A percentile compares a stretch with the other conserved stretches of the same genome.
Evolutionary conservation across 805 yeast genomes (phyloP).

Genomic region (Wickerhamiella dianesei): DNA sequence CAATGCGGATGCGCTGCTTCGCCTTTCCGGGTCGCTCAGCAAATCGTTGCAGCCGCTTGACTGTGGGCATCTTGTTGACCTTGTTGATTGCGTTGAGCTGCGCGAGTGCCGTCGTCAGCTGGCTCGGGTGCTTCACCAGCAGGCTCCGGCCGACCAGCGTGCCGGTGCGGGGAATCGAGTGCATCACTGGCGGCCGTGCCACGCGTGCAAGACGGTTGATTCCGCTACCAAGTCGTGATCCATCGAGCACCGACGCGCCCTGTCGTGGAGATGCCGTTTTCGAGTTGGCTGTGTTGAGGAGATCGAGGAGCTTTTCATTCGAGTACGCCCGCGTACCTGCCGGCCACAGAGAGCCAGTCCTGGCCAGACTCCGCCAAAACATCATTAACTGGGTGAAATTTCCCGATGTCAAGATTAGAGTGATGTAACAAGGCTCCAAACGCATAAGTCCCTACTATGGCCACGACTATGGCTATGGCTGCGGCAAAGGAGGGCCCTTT

Average conservation of each 20-base stretch:
- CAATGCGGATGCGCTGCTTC: conserved; percentile 20
- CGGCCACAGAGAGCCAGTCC: not conserved
- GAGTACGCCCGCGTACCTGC: not conserved
- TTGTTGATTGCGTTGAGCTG: conserved; percentile 20
- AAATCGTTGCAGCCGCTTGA: conserved; percentile 20
- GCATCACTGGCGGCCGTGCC: not conserved
- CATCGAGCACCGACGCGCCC: too few species aligned
- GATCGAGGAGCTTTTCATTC: not conserved
- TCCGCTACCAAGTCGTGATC: not conserved
- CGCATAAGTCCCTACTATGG: not conserved
- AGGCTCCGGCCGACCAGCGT: conserved; percentile 24
- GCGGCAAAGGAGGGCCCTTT: too few species aligned
- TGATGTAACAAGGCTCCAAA: too few species aligned
- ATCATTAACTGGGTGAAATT: not conserved
- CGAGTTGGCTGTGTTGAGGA: not conserved
- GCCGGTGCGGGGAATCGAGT: conserved; percentile 24
- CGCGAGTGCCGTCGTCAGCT: conserved; percentile 18
- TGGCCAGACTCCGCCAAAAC: not conserved
- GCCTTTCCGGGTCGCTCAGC: conserved; percentile 27
- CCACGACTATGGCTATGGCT: too few species aligned
- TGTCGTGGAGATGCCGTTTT: not conserved
- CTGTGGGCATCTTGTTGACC: conserved; percentile 21
- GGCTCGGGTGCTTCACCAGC: conserved; percentile 17
- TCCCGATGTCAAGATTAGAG: too few species aligned
- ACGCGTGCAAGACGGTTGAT: not conserved